These are phyloP conservation scores for Monoraphidium neglectum DNA, from an alignment of 139 green algal species.

Conservation along the genomic window DNA sequence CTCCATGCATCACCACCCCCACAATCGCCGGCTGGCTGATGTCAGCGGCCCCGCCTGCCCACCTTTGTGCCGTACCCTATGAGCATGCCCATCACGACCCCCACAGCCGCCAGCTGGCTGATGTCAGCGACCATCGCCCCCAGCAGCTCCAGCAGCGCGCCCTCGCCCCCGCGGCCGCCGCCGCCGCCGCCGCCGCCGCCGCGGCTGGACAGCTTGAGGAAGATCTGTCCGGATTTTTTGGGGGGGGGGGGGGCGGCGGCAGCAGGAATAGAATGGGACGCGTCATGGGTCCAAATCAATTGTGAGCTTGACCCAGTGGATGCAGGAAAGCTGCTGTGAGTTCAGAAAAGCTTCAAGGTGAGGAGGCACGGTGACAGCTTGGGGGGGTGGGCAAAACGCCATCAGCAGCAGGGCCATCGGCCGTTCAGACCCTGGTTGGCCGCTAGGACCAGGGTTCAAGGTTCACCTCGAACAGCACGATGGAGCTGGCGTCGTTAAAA, in stretches of 20 bases:
- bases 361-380: too few relatives aligned
- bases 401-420: too few relatives aligned
- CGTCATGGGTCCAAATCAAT: too few relatives aligned
- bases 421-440: too few relatives aligned
- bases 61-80: slow-evolving; percentile 52
- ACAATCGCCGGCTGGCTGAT: slow-evolving; percentile 47
- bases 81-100: slow-evolving; percentile 56
- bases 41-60: slow-evolving; percentile 9
- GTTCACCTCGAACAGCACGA: slow-evolving; percentile 87
- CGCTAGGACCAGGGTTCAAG: too few relatives aligned
- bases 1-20: slow-evolving; percentile 56
- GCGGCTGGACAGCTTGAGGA: slow-evolving; percentile 43
- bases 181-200: not conserved
- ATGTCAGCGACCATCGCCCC: slow-evolving; percentile 36
- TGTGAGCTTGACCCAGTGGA: too few relatives aligned
- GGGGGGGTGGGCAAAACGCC: too few relatives aligned
- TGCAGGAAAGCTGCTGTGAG: too few relatives aligned
- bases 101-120: slow-evolving; percentile 48
- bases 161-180: not conserved
- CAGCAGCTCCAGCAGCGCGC: not conserved
- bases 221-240: too few relatives aligned
- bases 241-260: too few relatives aligned
- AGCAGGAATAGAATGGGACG: too few relatives aligned
- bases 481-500: slow-evolving; percentile 82
- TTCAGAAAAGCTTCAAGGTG: too few relatives aligned